Evolutionary conservation across 176 grass and related monocot species (phyloP), one percentile per base, ranked within the genome.

Genomic region (Oryza coarctata): DNA sequence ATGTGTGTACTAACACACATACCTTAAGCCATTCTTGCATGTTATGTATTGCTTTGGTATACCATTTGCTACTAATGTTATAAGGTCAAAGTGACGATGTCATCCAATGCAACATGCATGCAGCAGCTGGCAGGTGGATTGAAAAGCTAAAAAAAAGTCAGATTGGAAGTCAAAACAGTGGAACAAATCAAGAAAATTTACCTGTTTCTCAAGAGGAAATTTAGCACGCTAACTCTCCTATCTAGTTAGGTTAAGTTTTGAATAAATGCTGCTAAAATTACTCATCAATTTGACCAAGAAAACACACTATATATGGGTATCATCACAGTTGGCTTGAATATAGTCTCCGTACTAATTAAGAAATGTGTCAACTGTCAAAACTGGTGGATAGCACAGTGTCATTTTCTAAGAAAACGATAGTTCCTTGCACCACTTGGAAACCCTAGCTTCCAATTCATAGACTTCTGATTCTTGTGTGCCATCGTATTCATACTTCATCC

Each of bases 11-110:
- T 58, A 58, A 58, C 52, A 58, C 52, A 30, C 29, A 63, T 74
- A 65, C 52, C 36, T 73, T 8, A 71, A 29, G 66, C 36, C 40
- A 50, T 3, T 22, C 7, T 47, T 49, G 30, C 28, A 64, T 74
- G 55, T 18, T 65, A 17, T 64, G 71, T 75, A 65, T 22, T 47
- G 41, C 50, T 34, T 67, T 67, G 62, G 71, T 66, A 40, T 29
- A 18, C 28, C 18, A 34, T 57, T 57, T 31, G 4, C 9, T 4
- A 31, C 2, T 4, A 9, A 58, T 20, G 6, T 3, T 63, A 32
- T 63, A 26, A 43, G 33, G 73, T 77, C 73, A 76, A 84, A 41
- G 20, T 77, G 82, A 47, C 25, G 40, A 60, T 57, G n/a, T 43
- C 50, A 69, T 14, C 17, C 18, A 52, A 34, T 10, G 36, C 20